Percentiles rank a stretch among this genome's conserved stretches.
Evolutionary conservation across 306 rosid species (phyloP).

Genomic region (Mimosa bimucronata): DNA sequence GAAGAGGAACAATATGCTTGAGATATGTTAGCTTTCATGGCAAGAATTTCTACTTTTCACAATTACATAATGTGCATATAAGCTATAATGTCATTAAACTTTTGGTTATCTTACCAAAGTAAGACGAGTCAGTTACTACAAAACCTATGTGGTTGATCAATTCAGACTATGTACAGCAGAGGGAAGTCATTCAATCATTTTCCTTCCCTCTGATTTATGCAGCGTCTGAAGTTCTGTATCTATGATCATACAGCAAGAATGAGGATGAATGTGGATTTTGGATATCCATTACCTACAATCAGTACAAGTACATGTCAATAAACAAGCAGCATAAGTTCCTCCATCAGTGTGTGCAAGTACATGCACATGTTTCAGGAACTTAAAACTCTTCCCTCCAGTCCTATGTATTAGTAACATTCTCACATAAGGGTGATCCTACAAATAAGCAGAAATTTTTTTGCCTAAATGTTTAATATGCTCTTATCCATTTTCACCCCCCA

Average conservation of each 20-base stretch:
- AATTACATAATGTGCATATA: slow-evolving; percentile 15
- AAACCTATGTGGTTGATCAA: slow-evolving; percentile 23
- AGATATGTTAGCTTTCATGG: slow-evolving; percentile 18
- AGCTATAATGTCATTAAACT: slow-evolving; percentile 21
- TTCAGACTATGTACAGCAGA: slow-evolving; percentile 37
- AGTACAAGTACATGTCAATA: slow-evolving; percentile 35
- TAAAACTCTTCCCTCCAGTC: no score
- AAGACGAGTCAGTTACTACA: slow-evolving; percentile 12
- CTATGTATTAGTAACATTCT: no score
- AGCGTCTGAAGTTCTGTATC: slow-evolving; percentile 50
- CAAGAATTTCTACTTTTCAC: slow-evolving; percentile 31
- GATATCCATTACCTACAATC: slow-evolving; percentile 60
- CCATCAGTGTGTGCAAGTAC: not conserved
- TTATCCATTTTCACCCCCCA: no score
- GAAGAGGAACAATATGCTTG: not conserved
- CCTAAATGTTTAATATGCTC: no score
- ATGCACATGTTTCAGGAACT: not conserved
- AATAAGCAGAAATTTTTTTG: no score
- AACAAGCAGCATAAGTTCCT: slow-evolving; percentile 16
- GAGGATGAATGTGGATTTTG: slow-evolving; percentile 59
- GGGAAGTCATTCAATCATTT: slow-evolving; percentile 26
- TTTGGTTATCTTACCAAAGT: slow-evolving; percentile 28
- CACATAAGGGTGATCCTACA: no score
- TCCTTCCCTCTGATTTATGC: slow-evolving; percentile 34
- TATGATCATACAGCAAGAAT: slow-evolving; percentile 51